Conservation (phyloP, 78 protist genomes). For the Monosiga brevicollis region DNA sequence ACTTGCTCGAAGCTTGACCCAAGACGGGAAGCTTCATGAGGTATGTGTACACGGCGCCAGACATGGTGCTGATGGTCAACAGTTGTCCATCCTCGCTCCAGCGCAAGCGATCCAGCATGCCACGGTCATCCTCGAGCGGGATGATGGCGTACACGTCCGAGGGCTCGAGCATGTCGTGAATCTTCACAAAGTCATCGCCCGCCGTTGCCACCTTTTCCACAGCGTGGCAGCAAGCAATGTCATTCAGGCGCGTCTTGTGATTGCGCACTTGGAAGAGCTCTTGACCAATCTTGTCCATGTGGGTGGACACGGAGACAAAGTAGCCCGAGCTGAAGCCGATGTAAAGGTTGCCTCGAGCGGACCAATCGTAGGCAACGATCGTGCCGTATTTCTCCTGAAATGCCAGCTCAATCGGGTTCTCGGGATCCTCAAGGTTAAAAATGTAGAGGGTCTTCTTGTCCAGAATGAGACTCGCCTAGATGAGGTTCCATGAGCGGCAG, state of each 20-base stretch:
- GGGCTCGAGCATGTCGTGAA: too few relatives aligned
- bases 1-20: not conserved
- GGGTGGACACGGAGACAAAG: too few relatives aligned
- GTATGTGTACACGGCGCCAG: constrained; percentile 33
- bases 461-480: not conserved
- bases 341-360: too few relatives aligned
- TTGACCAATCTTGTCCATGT: too few relatives aligned
- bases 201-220: too few relatives aligned
- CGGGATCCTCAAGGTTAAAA: not conserved
- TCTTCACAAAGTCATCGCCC: too few relatives aligned
- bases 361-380: constrained; percentile 37
- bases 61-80: constrained; percentile 37
- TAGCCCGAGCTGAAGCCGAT: too few relatives aligned
- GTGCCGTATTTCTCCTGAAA: constrained; percentile 53
- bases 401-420: constrained; percentile 35
- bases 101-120: not conserved
- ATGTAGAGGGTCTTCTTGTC: not conserved
- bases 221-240: too few relatives aligned
- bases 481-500: not conserved
- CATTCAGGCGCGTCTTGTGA: too few relatives aligned
- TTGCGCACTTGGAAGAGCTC: too few relatives aligned
- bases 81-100: constrained; percentile 66
- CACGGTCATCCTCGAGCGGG: too few relatives aligned
- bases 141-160: too few relatives aligned
- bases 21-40: constrained; percentile 49